Base-by-base conservation (phyloP, 73 alveolate species). In the Paramecium sexaurelia region DNA sequence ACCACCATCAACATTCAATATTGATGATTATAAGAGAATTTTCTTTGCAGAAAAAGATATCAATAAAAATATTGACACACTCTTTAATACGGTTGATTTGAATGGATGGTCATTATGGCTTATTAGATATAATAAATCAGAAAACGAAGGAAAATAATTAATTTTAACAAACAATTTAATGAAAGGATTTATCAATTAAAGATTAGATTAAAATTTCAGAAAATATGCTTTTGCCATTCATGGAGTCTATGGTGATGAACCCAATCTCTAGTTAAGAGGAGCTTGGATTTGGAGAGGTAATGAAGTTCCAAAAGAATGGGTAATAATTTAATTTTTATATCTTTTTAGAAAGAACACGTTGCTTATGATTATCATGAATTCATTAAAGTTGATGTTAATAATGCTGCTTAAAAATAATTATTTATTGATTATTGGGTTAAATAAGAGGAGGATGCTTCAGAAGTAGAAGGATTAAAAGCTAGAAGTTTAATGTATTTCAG, bases 201-300 rank as follows among this genome's bases (percentile, higher is more conserved):
- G 98, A 93, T 82, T 94, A 57, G 99, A 97, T 85, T 97, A 96
- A 71, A 92, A 84, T 36, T 84, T 95, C 56, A 96, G 97, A 85
- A 96, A 94, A 92, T 94, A 92, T 83, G 84, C 98, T 47, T 92
- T 96, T 78, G 99, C 97, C 7, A 93, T 90, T 24, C 92, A 92
- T 37, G 98, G 98, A 56, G 97, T 98, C 66, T 95, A 95, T 87
- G 99, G 99, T 20, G 98, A 92, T 35, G 99, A 96, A 84, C 98
- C 98, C 32, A 91, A 91, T 75, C 97, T 96, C 36, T 96, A 98
- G 68, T 92, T 96, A 57, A 94, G 92, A 90, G 99, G 99, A 68
- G 97, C 96, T 55, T 96, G 98, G 97, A 40, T 97, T 95, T 94
- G 97, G 98, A 96, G 98, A 96, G 99, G 99, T 17, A 88, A 85